These are phyloP conservation scores for Ustilago tritici DNA, from an alignment of 1,284 basidiomycete genomes.

Conservation along the genomic window DNA sequence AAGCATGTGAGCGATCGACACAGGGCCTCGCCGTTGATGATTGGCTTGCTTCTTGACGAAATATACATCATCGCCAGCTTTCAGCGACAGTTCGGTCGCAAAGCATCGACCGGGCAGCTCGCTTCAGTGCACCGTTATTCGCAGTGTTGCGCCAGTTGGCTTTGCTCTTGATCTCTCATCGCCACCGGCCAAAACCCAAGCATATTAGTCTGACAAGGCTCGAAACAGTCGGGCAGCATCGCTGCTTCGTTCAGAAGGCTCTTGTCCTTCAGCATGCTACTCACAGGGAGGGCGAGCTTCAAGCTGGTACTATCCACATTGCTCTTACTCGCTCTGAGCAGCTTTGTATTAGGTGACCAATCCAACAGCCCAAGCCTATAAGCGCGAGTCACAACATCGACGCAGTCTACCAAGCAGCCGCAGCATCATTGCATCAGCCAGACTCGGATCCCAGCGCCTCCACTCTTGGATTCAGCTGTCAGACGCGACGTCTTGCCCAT, in stretches of 20 bases:
- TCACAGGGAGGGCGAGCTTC: background rate
- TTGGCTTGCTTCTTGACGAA: background rate
- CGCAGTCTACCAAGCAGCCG: conserved; percentile 18
- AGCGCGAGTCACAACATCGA: background rate
- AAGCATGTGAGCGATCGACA: conserved; percentile 4
- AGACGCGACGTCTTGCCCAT: conserved; percentile 18
- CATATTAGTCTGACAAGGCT: no score
- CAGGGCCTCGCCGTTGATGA: background rate
- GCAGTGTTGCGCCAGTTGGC: background rate
- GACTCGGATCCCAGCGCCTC: conserved; percentile 7
- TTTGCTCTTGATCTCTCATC: background rate
- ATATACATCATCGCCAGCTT: background rate
- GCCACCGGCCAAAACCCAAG: no score
- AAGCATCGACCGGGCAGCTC: background rate
- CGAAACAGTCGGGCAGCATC: no score
- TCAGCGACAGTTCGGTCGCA: background rate
- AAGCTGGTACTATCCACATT: background rate
- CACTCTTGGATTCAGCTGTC: conserved; percentile 9
- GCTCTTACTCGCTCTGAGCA: background rate
- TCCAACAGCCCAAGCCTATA: background rate
- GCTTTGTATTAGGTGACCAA: conserved; percentile 7
- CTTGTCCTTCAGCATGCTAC: background rate
- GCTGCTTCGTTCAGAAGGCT: no score
- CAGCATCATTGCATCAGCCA: conserved; percentile 15
- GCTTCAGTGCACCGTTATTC: background rate